Conservation (phyloP, 805 yeast genomes). For the Barnettozyma sp. region DNA sequence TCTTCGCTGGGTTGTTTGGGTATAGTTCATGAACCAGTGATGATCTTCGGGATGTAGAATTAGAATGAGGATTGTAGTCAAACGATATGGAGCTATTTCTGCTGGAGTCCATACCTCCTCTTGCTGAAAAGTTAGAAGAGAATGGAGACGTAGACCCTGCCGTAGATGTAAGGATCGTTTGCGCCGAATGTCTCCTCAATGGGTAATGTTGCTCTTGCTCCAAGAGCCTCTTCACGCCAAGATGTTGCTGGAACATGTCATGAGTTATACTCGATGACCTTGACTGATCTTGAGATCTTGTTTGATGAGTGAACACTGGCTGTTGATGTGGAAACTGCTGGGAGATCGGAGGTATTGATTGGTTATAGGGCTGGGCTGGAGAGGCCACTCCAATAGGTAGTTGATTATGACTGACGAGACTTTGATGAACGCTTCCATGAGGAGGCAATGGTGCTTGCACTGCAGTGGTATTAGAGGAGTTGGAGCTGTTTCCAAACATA, state of each 20-base stretch:
- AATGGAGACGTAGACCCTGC: constrained; percentile 27
- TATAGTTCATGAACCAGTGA: constrained; percentile 38
- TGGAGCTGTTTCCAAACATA: constrained; percentile 7
- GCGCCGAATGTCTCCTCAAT: constrained; percentile 24
- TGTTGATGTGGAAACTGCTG: constrained; percentile 2
- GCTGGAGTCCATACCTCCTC: constrained; percentile 27
- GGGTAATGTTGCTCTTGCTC: constrained; percentile 23
- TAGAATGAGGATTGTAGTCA: constrained; percentile 21
- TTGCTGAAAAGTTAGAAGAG: constrained; percentile 28
- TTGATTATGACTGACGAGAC: constrained; percentile 4
- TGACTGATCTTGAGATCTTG: constrained; percentile 11
- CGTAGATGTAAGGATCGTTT: constrained; percentile 21
- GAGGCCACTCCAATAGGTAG: constrained; percentile 8
- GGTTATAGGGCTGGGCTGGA: not conserved
- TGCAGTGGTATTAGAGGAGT: too few species aligned
- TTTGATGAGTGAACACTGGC: constrained; percentile 10
- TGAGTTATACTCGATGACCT: constrained; percentile 22
- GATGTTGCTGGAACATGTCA: constrained; percentile 21
- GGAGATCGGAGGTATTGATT: not conserved
- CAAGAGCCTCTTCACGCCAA: constrained; percentile 24
- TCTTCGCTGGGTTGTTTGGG: constrained; percentile 26
- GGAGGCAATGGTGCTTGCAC: too few species aligned
- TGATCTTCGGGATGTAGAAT: constrained; percentile 34
- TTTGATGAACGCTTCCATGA: constrained; percentile 2
- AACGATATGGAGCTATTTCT: constrained; percentile 36